Conservation (phyloP, 352 stramenopile genomes). For the Pythium phragmitis region DNA sequence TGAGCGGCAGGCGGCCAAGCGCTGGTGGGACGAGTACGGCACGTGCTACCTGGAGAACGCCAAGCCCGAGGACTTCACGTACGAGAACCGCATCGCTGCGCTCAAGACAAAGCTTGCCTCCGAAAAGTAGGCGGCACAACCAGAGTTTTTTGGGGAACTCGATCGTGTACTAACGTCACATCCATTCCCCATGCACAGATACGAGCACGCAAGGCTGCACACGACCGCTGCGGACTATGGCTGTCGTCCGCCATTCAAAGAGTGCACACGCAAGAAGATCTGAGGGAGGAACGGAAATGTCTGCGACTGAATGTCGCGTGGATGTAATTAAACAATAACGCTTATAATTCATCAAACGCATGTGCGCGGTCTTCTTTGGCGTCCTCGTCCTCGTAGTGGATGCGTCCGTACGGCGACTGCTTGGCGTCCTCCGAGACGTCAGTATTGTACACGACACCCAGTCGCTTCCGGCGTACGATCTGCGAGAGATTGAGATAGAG, state of each 20-base stretch:
- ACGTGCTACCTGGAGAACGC: conserved; percentile 77
- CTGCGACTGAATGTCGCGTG: not conserved
- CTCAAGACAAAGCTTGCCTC: conserved; percentile 63
- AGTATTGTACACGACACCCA: conserved; percentile 8
- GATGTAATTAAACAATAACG: not conserved
- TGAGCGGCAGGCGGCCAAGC: conserved; percentile 71
- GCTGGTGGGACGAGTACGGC: conserved; percentile 82
- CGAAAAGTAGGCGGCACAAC: conserved; percentile 41
- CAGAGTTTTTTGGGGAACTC: not conserved
- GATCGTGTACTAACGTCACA: not conserved
- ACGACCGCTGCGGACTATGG: conserved; percentile 72
- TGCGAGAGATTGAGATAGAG: conserved; percentile 9
- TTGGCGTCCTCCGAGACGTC: not conserved
- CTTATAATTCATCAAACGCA: conserved; percentile 4
- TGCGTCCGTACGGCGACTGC: conserved; percentile 2
- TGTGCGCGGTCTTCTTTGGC: not conserved
- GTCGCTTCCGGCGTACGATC: conserved; percentile 9
- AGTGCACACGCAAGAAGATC: conserved; percentile 45
- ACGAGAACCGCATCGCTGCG: conserved; percentile 74
- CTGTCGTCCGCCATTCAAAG: conserved; percentile 68
- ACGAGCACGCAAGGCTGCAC: conserved; percentile 46
- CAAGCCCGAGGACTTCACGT: conserved; percentile 80
- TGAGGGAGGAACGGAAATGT: not conserved
- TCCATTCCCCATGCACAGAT: conserved; percentile 27
- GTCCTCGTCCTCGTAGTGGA: conserved; percentile 12